Evolutionary conservation across 345 rosid species (phyloP).

Genomic region (Diplotaxis tenuifolia): DNA sequence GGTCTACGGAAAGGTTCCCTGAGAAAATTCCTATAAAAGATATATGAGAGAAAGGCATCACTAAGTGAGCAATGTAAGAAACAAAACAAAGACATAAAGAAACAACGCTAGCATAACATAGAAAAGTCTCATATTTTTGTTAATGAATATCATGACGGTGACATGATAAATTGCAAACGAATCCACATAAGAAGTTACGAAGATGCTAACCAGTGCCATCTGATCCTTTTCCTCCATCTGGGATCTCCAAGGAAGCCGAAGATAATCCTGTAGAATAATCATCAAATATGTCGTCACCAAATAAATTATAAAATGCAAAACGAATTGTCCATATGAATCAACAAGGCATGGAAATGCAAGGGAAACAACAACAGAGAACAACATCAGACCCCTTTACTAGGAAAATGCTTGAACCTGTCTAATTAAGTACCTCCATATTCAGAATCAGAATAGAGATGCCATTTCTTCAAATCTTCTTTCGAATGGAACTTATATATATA

Average conservation of each 20-base stretch:
- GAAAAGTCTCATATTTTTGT: background rate
- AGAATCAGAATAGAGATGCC: conserved; percentile 97
- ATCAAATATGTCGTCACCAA: conserved; percentile 3
- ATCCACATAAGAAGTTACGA: background rate
- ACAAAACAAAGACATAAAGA: background rate
- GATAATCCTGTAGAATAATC: conserved; percentile 60
- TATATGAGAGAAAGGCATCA: conserved; percentile 6
- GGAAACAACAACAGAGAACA: background rate
- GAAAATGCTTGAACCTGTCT: conserved; percentile 19
- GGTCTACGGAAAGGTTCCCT: conserved; percentile 75
- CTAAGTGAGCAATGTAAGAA: background rate
- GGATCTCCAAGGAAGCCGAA: conserved; percentile 87
- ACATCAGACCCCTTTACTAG: background rate
- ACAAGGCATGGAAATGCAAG: background rate
- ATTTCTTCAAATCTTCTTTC: conserved; percentile 75
- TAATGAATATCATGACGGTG: background rate
- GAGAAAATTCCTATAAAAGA: conserved; percentile 66
- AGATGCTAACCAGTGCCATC: conserved; percentile 45
- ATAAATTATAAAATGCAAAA: background rate
- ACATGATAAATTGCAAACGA: background rate
- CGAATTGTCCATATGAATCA: conserved; percentile 6
- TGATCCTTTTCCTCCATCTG: conserved; percentile 49
- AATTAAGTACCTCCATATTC: conserved; percentile 79
- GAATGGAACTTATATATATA: conserved; percentile 69
- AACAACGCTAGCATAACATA: background rate